Base-by-base conservation (phyloP, 768 basidiomycete genomes). In the Imleria badia region DNA sequence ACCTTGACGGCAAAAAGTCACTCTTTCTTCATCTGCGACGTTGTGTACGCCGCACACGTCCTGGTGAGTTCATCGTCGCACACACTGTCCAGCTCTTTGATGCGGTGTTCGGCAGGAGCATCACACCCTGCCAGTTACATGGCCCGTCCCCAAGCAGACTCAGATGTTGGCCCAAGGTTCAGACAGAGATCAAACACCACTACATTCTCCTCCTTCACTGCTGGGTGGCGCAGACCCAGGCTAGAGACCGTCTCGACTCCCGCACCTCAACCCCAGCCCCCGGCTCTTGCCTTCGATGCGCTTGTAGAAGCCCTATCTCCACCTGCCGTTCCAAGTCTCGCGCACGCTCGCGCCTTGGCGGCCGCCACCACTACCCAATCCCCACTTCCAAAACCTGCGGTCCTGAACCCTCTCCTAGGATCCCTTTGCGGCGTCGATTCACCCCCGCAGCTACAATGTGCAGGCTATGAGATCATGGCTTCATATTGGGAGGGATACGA, bases 401-500 rank as follows among this genome's bases (percentile, higher is more conserved):
- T 66, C n/a, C 71, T 91, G 14, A 80, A 78, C 50, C 83, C 86
- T 14, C 77, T 91, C 49, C 73, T 90, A 3, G 75, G 76, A 8
- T 75, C 80, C 1, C 74, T 91, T 12, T 91, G 89, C 65, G 68
- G 75, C 36, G 49, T 70, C 7, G 76, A 81, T 17, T 76, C 79
- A 0, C 86, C 87, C 2, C 56, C 76, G 0, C 71, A 82, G 0
- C 57, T 91, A 5, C 87, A 89, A 62, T 80, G 80, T 9, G 79
- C 83, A 0, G 90, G 89, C 1, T 89, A 78, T 60, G 89, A 91
- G 53, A 82, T 90, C 56, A 75, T 91, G 48, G 75, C 85, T 14
- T 78, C 85, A 3, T 91, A 85, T 65, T 84, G 82, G 73, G 82
- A 87, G 62, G 83, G 84, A 63, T 73, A 69, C 20, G 82, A 84